phyloP scores from a whole-genome alignment of 768 basidiomycete species.

The Coprinopsis marcescibilis region DNA sequence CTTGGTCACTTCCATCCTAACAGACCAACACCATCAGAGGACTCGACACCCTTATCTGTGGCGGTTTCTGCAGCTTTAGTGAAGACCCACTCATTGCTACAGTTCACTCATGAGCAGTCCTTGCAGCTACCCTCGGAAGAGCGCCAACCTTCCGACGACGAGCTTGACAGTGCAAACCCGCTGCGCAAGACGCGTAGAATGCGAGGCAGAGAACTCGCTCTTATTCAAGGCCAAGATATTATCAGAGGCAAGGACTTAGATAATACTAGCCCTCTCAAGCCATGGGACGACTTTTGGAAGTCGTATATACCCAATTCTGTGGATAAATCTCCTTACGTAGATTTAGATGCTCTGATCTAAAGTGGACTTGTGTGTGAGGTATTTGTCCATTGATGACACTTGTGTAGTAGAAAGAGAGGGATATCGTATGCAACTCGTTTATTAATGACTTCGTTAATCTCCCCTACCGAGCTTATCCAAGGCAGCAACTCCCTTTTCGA shows the following conservation, averaged over 20 bases:
- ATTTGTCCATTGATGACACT: neutral
- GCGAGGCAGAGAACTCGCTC: slow-evolving; percentile 78
- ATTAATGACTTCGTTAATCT: no score
- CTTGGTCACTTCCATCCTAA: slow-evolving; percentile 64
- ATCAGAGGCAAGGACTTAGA: slow-evolving; percentile 43
- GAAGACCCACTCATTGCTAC: slow-evolving; percentile 70
- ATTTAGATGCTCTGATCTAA: no score
- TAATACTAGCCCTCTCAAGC: slow-evolving; percentile 29
- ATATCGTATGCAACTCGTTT: no score
- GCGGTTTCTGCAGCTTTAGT: slow-evolving; percentile 67
- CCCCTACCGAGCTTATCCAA: slow-evolving; percentile 83
- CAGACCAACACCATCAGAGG: slow-evolving; percentile 11
- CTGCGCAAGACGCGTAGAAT: slow-evolving; percentile 66
- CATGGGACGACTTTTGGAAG: slow-evolving; percentile 46
- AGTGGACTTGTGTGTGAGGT: no score
- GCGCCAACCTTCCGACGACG: slow-evolving; percentile 65
- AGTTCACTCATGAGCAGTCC: slow-evolving; percentile 53
- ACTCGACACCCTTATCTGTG: slow-evolving; percentile 38
- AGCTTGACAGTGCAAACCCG: slow-evolving; percentile 60
- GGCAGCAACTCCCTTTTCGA: slow-evolving; percentile 77
- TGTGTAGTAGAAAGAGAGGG: neutral
- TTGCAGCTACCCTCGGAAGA: slow-evolving; percentile 54
- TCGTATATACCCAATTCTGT: no score
- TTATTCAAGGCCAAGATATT: slow-evolving; percentile 73
- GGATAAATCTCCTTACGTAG: no score